Percentiles rank a stretch among this genome's conserved stretches.
phyloP scores from a whole-genome alignment of 495 filamentous ascomycete genomes.

The Lasiosphaeriaceae sp. region DNA sequence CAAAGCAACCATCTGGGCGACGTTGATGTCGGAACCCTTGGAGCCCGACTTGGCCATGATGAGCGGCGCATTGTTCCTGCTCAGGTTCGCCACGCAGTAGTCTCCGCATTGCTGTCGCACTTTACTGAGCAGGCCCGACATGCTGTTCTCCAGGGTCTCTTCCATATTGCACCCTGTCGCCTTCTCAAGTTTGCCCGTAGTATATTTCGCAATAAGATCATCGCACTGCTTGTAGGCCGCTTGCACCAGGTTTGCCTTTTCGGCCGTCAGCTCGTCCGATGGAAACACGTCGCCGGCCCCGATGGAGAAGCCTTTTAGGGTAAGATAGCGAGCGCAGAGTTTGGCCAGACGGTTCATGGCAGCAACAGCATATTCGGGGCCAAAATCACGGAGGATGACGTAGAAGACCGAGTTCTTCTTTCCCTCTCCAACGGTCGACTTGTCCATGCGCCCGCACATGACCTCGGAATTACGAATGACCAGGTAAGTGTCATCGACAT shows the following conservation, averaged over 20 bases:
- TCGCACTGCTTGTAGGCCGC: constrained; percentile 80
- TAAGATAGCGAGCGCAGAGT: constrained; percentile 81
- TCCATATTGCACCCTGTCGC: constrained; percentile 85
- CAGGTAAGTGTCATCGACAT: constrained; percentile 79
- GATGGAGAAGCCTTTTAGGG: constrained; percentile 91
- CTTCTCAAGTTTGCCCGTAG: constrained; percentile 72
- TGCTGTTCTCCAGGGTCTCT: constrained; percentile 82
- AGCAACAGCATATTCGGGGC: constrained; percentile 78
- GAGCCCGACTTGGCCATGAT: constrained; percentile 98
- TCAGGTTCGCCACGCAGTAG: constrained; percentile 84
- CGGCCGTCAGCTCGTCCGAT: constrained; percentile 56
- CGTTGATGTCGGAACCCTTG: constrained; percentile 94
- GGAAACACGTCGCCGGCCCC: constrained; percentile 93
- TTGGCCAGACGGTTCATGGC: constrained; percentile 95
- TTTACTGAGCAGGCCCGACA: constrained; percentile 86
- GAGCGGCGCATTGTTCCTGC: constrained; percentile 86
- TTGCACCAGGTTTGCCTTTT: constrained; percentile 72
- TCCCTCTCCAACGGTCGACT: constrained; percentile 87
- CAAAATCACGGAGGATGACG: constrained; percentile 90
- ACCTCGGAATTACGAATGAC: constrained; percentile 94
- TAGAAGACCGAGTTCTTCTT: constrained; percentile 99
- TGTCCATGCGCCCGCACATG: constrained; percentile 98
- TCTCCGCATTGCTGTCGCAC: constrained; percentile 88
- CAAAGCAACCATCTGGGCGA: constrained; percentile 96
- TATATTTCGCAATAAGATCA: constrained; percentile 76